A percentile compares a stretch with the other conserved stretches of the same genome.
These are phyloP conservation scores for Elongisporangium undulatum DNA, from an alignment of 352 stramenopile species.

Conservation along the genomic window DNA sequence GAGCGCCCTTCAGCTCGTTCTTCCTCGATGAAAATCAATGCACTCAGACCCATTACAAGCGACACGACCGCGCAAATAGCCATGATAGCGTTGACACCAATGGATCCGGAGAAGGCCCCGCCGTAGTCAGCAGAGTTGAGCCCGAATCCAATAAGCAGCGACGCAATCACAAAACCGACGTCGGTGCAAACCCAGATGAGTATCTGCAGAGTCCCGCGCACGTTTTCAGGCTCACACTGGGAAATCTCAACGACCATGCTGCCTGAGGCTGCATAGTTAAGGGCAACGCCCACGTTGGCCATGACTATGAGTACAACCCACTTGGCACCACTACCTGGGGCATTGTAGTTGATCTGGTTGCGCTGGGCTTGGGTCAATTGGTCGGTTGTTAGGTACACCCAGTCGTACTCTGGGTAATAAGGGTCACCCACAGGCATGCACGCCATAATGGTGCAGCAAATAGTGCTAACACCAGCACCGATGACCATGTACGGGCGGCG, in stretches of 20 bases:
- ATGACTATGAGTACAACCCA: conserved; percentile 68
- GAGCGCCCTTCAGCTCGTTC: conserved; percentile 9
- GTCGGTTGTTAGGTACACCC: conserved; percentile 8
- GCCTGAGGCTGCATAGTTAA: conserved; percentile 76
- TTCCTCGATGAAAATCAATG: conserved; percentile 14
- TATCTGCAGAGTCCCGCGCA: conserved; percentile 13
- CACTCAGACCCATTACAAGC: not conserved
- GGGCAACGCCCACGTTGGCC: conserved; percentile 66
- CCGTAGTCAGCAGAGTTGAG: conserved; percentile 62
- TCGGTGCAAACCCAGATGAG: conserved; percentile 31
- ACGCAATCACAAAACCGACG: conserved; percentile 27
- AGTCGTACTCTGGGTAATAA: conserved; percentile 25
- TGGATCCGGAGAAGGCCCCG: conserved; percentile 44
- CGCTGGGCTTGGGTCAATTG: conserved; percentile 24
- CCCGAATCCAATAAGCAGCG: conserved; percentile 49
- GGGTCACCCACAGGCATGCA: conserved; percentile 15
- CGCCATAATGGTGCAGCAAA: conserved; percentile 23
- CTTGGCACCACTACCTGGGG: conserved; percentile 27
- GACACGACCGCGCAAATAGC: conserved; percentile 19
- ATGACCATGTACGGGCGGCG: conserved; percentile 35
- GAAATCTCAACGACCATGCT: conserved; percentile 38
- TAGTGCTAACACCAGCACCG: conserved; percentile 15
- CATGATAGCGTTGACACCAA: conserved; percentile 23
- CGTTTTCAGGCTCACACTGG: conserved; percentile 1
- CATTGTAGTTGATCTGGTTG: conserved; percentile 33